Evolutionary conservation across 169 alveolate genomes (phyloP).

Genomic region (Plasmodium gallinaceum): DNA sequence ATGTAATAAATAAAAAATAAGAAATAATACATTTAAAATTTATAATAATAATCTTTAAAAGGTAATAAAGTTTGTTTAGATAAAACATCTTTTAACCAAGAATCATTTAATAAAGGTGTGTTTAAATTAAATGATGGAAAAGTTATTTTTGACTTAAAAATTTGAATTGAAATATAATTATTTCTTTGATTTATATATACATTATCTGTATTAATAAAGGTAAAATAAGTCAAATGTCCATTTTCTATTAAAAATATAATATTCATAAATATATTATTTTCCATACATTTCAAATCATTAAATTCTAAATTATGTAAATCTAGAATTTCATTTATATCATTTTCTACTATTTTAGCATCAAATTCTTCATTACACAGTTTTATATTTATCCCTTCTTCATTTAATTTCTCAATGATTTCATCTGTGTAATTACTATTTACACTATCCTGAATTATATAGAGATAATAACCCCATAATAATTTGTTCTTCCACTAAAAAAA

Average conservation of each 20-base stretch:
- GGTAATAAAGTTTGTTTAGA: constrained; percentile 34
- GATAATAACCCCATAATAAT: constrained; percentile 61
- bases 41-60: constrained; percentile 40
- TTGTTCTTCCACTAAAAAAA: constrained; percentile 27
- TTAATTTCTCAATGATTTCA: constrained; percentile 8
- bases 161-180: constrained; percentile 38
- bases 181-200: constrained; percentile 42
- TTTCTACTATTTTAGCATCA: constrained; percentile 36
- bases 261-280: constrained; percentile 42
- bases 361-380: constrained; percentile 43
- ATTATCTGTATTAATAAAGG: constrained; percentile 50
- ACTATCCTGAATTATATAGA: constrained; percentile 61
- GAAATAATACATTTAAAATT: constrained; percentile 8
- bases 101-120: constrained; percentile 64
- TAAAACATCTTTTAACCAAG: constrained; percentile 62
- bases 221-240: constrained; percentile 66
- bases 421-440: constrained; percentile 64
- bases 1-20: too few relatives aligned
- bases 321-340: constrained; percentile 40
- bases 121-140: constrained; percentile 56
- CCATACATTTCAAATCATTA: constrained; percentile 20
- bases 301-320: constrained; percentile 29
- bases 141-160: constrained; percentile 30
- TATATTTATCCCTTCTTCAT: constrained; percentile 43
- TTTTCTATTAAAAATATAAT: constrained; percentile 64